Conservation (phyloP, 768 basidiomycete species). For the Tricholoma terreum region DNA sequence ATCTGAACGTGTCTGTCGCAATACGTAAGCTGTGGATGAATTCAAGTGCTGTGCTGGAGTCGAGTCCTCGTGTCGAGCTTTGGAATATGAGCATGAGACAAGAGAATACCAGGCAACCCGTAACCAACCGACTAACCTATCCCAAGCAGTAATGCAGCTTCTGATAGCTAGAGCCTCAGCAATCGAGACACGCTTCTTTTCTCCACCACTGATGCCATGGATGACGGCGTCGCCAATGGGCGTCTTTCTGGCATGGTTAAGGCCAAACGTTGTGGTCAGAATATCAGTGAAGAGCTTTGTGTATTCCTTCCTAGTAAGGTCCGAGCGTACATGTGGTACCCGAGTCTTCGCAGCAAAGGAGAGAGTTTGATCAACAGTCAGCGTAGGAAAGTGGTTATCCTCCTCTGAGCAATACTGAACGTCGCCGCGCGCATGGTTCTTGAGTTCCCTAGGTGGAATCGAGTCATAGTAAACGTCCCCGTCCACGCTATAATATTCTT, state of each 20-base stretch:
- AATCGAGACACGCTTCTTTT: slow-evolving; percentile 59
- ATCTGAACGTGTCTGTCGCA: slow-evolving; percentile 51
- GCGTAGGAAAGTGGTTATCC: slow-evolving; percentile 80
- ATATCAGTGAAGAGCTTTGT: slow-evolving; percentile 49
- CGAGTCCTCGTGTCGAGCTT: slow-evolving; percentile 64
- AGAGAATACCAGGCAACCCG: neutral
- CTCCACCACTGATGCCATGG: slow-evolving; percentile 54
- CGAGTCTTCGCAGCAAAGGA: slow-evolving; percentile 65
- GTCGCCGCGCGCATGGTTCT: slow-evolving; percentile 69
- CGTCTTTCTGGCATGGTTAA: slow-evolving; percentile 66
- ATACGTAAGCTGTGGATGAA: slow-evolving; percentile 66
- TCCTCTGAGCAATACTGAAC: slow-evolving; percentile 82
- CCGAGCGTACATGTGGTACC: slow-evolving; percentile 53
- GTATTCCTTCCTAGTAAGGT: slow-evolving; percentile 39
- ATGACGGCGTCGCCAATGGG: slow-evolving; percentile 64
- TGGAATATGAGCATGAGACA: no score
- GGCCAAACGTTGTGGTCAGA: slow-evolving; percentile 68
- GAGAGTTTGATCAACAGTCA: slow-evolving; percentile 77
- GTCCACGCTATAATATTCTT: slow-evolving; percentile 63
- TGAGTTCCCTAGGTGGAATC: slow-evolving; percentile 60
- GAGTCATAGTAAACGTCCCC: slow-evolving; percentile 79
- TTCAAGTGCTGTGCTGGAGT: no score
- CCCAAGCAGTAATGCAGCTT: slow-evolving; percentile 46
- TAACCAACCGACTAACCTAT: slow-evolving; percentile 13
- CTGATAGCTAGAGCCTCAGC: slow-evolving; percentile 61